Percentiles rank a stretch among this genome's conserved stretches.
phyloP scores from a whole-genome alignment of 441 rosid genomes.

The Biscutella laevigata region DNA sequence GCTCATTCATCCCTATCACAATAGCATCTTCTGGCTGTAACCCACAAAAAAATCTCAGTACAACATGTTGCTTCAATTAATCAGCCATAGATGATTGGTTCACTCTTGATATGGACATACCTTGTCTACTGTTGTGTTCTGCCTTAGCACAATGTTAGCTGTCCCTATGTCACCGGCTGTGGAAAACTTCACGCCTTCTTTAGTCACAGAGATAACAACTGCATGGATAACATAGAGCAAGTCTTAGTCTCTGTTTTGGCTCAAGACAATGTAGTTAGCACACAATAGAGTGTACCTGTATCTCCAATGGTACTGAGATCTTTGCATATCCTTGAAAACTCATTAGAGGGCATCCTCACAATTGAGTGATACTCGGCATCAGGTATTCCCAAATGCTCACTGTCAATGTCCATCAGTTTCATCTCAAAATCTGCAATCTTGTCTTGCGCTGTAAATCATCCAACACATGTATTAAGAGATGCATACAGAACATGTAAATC shows the following conservation, averaged over 20 bases:
- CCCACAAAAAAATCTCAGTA: background rate
- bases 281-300: conserved; percentile 35
- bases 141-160: conserved; percentile 81
- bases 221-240: conserved; percentile 7
- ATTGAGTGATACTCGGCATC: conserved; percentile 93
- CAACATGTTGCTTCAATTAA: background rate
- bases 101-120: conserved; percentile 19
- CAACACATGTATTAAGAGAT: background rate
- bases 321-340: conserved; percentile 77
- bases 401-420: conserved; percentile 95
- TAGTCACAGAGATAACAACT: conserved; percentile 84
- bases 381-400: conserved; percentile 90
- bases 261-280: background rate
- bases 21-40: conserved; percentile 90
- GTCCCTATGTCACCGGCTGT: conserved; percentile 86
- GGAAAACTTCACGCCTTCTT: conserved; percentile 93
- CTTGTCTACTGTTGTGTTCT: conserved; percentile 86
- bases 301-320: conserved; percentile 91
- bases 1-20: conserved; percentile 81
- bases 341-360: conserved; percentile 78
- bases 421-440: conserved; percentile 89
- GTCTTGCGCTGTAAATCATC: conserved; percentile 59
- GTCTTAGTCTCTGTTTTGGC: background rate
- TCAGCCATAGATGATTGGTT: background rate
- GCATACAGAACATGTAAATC: background rate